These are phyloP conservation scores for Phalaenopsis aphrodite DNA, from an alignment of 106 monocot genomes.

Conservation along the genomic window DNA sequence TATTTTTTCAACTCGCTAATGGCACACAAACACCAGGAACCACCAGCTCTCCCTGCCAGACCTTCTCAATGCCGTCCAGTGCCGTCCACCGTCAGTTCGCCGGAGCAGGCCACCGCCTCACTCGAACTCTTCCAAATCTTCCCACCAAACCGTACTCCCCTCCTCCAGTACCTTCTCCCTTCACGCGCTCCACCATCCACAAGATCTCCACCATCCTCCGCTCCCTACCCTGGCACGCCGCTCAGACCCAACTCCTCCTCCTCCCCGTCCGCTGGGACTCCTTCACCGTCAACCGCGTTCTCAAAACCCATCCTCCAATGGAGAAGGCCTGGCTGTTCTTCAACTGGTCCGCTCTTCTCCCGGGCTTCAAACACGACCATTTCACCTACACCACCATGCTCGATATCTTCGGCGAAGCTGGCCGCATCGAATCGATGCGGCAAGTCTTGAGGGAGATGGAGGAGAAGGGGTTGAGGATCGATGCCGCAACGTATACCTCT, in stretches of 20 bases:
- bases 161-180: constrained; percentile 10
- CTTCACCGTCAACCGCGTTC: constrained; percentile 63
- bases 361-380: constrained; percentile 67
- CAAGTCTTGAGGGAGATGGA: constrained; percentile 46
- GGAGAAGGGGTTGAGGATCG: constrained; percentile 32
- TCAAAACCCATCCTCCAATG: constrained; percentile 85
- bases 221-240: constrained; percentile 41
- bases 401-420: constrained; percentile 86
- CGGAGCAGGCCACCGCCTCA: neutral
- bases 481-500: constrained; percentile 52
- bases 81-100: neutral
- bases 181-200: constrained; percentile 50
- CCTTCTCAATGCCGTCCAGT: neutral
- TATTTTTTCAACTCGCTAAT: too few relatives aligned
- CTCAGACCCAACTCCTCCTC: constrained; percentile 21
- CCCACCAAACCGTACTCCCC: neutral
- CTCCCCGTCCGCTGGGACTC: constrained; percentile 64
- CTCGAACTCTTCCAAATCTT: neutral
- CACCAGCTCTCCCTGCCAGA: neutral
- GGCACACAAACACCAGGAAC: too few relatives aligned
- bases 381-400: constrained; percentile 96
- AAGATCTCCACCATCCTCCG: constrained; percentile 51
- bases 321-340: constrained; percentile 89
- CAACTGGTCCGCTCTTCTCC: constrained; percentile 44
- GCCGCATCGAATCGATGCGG: constrained; percentile 52